Base-by-base conservation (phyloP, 495 filamentous ascomycete species). In the Neurospora sp. region DNA sequence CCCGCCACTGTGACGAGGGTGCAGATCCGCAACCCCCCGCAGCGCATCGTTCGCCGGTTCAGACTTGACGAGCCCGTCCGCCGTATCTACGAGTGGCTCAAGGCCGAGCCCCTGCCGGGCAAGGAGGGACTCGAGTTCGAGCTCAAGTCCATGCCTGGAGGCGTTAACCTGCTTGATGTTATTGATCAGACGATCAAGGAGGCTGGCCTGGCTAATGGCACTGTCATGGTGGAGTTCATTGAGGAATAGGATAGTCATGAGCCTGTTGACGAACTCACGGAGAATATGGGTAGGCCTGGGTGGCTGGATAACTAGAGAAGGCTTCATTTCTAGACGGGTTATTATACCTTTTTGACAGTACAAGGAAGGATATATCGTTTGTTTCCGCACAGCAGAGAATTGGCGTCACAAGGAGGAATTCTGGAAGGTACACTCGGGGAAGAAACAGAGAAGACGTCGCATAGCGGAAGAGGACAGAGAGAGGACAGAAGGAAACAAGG, bases 41-140 rank as follows among this genome's bases (percentile, higher is more conserved):
- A 93, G 11, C 88, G 94, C 35, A 85, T 94, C 20, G 93, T 99
- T 44, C 90, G 94, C 20, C 87, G 91, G 16, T 99, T 99, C 82
- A 79, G 85, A 9, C 79, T 94, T n/a, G 80, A 88, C n/a, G 96
- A 99, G 68, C 87, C 87, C 0, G 94, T 99, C 7, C 83, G 88
- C 66, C 87, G 93, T 14, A 88, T 99, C 41, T 99, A 95, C 78
- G 96, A 99, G 83, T 99, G 95, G 93, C 88, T 99, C 48, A 98
- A 98, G 82, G 92, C 94, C 5, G 89, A 93, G 38, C 88, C 91
- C 16, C 77, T 91, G 70, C 89, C 91, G 70, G 94, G 91, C 69
- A 94, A 94, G 80, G 88, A 88, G 41, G 93, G 91, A 0, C 82
- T 91, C 22, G 77, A 88, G 68, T 98, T 99, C 82, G 96, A 97